Evolutionary conservation across 2,329 filamentous ascomycete genomes (phyloP).

Genomic region (Diaporthe nobilis): DNA sequence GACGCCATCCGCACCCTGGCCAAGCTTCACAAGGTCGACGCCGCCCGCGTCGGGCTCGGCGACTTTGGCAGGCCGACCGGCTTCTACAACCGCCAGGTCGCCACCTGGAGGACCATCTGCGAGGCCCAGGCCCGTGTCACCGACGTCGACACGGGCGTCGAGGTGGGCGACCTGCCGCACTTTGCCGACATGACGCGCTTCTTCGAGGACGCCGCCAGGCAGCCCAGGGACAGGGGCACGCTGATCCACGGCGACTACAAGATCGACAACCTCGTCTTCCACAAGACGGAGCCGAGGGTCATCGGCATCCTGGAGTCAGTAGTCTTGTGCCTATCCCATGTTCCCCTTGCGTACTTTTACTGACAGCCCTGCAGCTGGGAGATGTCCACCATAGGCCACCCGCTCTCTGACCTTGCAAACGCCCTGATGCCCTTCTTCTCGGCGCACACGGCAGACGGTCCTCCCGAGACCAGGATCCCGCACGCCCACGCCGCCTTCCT

Average conservation of each 20-base stretch:
- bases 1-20: constrained; percentile 87
- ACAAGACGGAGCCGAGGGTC: constrained; percentile 87
- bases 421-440: constrained; percentile 70
- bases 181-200: constrained; percentile 85
- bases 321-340: not conserved
- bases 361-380: constrained; percentile 77
- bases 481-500: constrained; percentile 66
- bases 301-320: constrained; percentile 90
- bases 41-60: constrained; percentile 76
- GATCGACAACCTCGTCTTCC: constrained; percentile 91
- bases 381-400: constrained; percentile 98
- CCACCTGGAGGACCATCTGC: constrained; percentile 85
- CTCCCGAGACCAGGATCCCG: constrained; percentile 36
- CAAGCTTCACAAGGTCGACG: constrained; percentile 81
- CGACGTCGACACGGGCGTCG: constrained; percentile 82
- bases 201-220: constrained; percentile 77
- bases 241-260: constrained; percentile 98
- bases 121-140: constrained; percentile 80
- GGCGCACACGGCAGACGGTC: constrained; percentile 46
- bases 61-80: constrained; percentile 80
- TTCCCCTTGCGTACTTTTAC: not conserved
- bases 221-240: constrained; percentile 83
- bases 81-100: constrained; percentile 90
- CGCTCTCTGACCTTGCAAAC: constrained; percentile 91
- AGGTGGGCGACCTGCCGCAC: constrained; percentile 87